Evolutionary conservation across 2,329 filamentous ascomycete genomes (phyloP).

Genomic region (Xylariaceae sp.): DNA sequence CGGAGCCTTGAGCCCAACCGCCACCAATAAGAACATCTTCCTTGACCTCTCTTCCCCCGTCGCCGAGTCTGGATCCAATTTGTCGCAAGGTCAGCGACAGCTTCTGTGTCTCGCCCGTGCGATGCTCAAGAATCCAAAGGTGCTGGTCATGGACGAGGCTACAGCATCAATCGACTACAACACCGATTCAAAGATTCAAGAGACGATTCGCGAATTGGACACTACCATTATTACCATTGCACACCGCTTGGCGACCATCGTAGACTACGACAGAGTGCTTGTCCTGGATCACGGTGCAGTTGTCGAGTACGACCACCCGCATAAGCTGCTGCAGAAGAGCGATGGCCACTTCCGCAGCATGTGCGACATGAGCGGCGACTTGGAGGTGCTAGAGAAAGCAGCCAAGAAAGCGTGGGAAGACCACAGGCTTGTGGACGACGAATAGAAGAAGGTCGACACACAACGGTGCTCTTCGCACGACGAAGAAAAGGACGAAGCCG

Average conservation of each 20-base stretch:
- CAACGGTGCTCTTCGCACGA: not conserved
- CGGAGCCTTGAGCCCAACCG: conserved; percentile 34
- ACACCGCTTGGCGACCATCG: conserved; percentile 92
- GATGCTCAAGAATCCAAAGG: conserved; percentile 84
- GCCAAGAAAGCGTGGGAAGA: conserved; percentile 52
- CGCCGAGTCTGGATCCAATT: conserved; percentile 86
- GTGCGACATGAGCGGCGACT: conserved; percentile 64
- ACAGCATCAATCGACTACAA: conserved; percentile 97
- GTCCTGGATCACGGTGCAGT: conserved; percentile 88
- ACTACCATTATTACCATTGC: conserved; percentile 97
- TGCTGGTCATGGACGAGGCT: conserved; percentile 98
- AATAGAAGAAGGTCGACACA: conserved; percentile 20
- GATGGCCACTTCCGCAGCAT: conserved; percentile 62
- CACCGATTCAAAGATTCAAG: conserved; percentile 94
- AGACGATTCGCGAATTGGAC: conserved; percentile 87
- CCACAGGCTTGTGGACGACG: conserved; percentile 40
- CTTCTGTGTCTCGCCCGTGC: conserved; percentile 90
- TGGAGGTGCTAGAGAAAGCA: conserved; percentile 48
- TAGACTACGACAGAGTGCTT: conserved; percentile 96
- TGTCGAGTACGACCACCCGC: conserved; percentile 88
- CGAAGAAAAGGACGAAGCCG: not conserved
- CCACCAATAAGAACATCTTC: conserved; percentile 93
- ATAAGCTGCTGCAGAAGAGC: conserved; percentile 70
- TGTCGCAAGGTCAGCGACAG: conserved; percentile 94
- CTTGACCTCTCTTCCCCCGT: conserved; percentile 79